Base-by-base conservation (phyloP, 2,329 filamentous ascomycete species). In the Thielaviopsis populi region DNA sequence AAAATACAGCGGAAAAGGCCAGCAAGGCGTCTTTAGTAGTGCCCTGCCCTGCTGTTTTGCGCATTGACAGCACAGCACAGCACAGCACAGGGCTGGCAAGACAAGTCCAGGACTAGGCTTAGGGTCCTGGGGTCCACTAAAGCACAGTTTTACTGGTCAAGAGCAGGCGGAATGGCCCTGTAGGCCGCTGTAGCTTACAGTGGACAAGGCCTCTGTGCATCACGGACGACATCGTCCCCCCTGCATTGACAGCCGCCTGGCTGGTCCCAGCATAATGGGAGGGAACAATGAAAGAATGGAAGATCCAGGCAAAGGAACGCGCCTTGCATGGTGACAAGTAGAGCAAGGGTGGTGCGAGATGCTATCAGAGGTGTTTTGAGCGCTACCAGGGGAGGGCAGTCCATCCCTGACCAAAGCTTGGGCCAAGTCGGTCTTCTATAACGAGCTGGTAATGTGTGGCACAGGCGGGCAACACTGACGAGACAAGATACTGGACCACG, bases 1-100 rank as follows among this genome's bases (percentile, higher is more conserved):
- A 40, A 48, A 56, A 24, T 50, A 15, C 50, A 40, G 24, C n/a
- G 27, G 24, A 65, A 65, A 30, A 62, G 50, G 50, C 58, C 33
- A 58, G 30, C 59, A 42, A 65, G 50, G 24, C 43, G 46, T 33
- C 24, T 22, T 56, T 7, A 15, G 43, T 54, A 37, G 22, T 17
- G 22, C 13, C 30, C 13, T 53, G 3, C 19, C 15, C 27, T 63
- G 7, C 30, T 30, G 6, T 10, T 24, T 24, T 30, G 37, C 24
- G 50, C 30, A 33, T 15, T 33, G 15, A 37, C n/a, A n/a, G n/a
- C n/a, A n/a, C n/a, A n/a, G n/a, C n/a, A n/a, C n/a, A n/a, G n/a
- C n/a, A n/a, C n/a, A n/a, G n/a, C n/a, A n/a, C n/a, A 56, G 53
- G 15, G 53, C 27, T 19, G 27, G 24, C 10, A n/a, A n/a, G 13